phyloP scores from a whole-genome alignment of 129 eudicot species.

The Escallonia rubra region DNA sequence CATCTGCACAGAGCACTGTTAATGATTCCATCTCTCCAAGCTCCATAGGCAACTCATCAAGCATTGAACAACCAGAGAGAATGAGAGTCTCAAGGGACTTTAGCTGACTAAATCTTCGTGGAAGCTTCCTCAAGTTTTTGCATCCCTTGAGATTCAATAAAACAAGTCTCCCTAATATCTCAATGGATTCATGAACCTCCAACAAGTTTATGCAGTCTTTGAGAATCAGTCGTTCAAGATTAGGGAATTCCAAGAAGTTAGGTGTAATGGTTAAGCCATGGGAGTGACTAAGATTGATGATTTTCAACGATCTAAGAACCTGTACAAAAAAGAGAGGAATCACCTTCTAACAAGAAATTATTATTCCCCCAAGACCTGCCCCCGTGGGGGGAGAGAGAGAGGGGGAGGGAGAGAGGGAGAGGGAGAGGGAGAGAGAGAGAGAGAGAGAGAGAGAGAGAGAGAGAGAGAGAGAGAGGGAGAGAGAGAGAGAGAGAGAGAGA shows the following conservation, averaged over 20 bases:
- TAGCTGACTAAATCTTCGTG: neutral
- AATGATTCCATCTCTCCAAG: slow-evolving; percentile 13
- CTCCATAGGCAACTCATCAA: neutral
- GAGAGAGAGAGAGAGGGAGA: no score
- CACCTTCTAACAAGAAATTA: no score
- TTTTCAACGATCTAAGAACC: neutral
- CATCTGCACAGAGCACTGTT: slow-evolving; percentile 5
- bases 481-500: no score
- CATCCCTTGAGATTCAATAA: neutral
- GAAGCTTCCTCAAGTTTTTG: slow-evolving; percentile 9
- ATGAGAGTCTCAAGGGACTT: slow-evolving; percentile 6
- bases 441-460: no score
- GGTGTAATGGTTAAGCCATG: neutral
- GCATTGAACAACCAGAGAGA: slow-evolving; percentile 20
- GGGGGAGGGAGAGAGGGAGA: no score
- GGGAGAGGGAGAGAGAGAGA: no score
- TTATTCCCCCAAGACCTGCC: no score
- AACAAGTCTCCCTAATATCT: neutral
- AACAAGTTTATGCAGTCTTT: neutral
- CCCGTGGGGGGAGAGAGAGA: no score
- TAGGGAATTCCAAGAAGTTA: neutral
- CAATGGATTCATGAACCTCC: neutral
- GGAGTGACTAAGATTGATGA: neutral
- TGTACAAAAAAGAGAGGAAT: neutral
- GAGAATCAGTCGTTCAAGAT: neutral